Base-by-base conservation (phyloP, 2,329 filamentous ascomycete genomes). In the Pyrenophora teres region DNA sequence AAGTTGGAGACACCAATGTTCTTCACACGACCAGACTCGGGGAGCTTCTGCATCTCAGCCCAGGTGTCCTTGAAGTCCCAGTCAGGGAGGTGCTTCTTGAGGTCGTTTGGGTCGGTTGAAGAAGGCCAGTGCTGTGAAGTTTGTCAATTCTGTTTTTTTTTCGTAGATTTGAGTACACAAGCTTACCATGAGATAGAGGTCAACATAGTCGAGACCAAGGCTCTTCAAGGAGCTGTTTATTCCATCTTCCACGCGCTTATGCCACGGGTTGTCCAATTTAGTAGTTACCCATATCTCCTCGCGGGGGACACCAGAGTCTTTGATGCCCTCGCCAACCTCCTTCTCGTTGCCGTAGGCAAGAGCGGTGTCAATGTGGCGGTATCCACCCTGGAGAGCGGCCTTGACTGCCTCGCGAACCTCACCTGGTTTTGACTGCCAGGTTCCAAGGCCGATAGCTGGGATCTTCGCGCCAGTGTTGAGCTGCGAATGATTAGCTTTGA, bases 1-100 rank as follows among this genome's bases (percentile, higher is more conserved):
- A 95, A 94, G 81, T 95, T 95, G 74, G 88, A 91, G 50, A 94
- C 88, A 64, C 90, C 90, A 70, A 93, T 91, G 78, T 90, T 90
- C 75, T 81, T 83, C 44, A 88, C 88, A 75, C 90, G 89, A 72
- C 87, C 86, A 38, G 83, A 85, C 9, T 75, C 83, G 19, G 84
- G 77, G 40, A 90, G 78, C 79, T 87, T 88, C 76, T 89, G 84
- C 80, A 89, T 79, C 77, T 87, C 86, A 54, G 80, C 77, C 83
- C 83, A 95, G 21, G 90, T 94, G 75, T 94, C 86, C 64, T 89
- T 80, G 74, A 89, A 93, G 77, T 90, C 83, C 89, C 90, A 93
- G 77, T 91, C 89, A 27, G 83, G 79, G 57, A 86, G 82, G 71
- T 87, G 84, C 79, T 89, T 89, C 75, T 81, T 85, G 33, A 79